Evolutionary conservation across 2,329 filamentous ascomycete genomes (phyloP), one percentile per base, ranked within the genome.

Genomic region (Verticillium albo-atrum): DNA sequence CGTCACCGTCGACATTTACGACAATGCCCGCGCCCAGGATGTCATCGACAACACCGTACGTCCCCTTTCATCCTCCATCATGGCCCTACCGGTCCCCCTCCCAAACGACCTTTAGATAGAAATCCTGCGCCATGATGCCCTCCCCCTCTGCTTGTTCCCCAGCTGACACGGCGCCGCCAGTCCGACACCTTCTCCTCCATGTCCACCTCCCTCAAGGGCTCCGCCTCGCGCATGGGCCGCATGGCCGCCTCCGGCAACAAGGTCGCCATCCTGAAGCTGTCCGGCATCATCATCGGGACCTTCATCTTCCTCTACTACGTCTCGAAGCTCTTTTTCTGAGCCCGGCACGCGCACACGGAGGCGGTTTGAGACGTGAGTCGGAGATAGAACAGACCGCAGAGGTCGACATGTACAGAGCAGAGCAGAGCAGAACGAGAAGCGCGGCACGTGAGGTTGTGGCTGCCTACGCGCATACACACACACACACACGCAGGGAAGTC

Each of bases 1-100:
- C 74, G 92, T 99, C 56, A 99, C 95, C 50, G 87, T 98, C 65
- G 92, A 99, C 79, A 99, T 99, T 70, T 97, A 98, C 82, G 93
- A 98, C 77, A 92, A 95, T 73, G 95, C 95, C 55, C 87, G 92
- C 60, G 86, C 91, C 68, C 94, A 98, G 68, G 86, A 90, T 65
- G 85, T 96, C 64, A 90, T 99, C 66, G 92, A 99, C 75, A 88
- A 86, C 70, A 94, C 91, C 42, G 91, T 96, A 82, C 60, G 86
- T 77, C 65, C 37, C 32, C 54, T 23, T 56, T 54, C 23, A 17
- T 23, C 20, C 47, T 12, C 6, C 30, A 2, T 14, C 15, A 57
- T n/a, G 6, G 15, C 5, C 6, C 30, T 6, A 9, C 7, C 37
- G 15, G 10, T 6, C 37, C 37, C 6, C 23, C 20, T 51, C 28